A percentile compares a stretch with the other conserved stretches of the same genome.
Conservation (phyloP, 768 basidiomycete species). For the Nevesoporus exiguus region DNA sequence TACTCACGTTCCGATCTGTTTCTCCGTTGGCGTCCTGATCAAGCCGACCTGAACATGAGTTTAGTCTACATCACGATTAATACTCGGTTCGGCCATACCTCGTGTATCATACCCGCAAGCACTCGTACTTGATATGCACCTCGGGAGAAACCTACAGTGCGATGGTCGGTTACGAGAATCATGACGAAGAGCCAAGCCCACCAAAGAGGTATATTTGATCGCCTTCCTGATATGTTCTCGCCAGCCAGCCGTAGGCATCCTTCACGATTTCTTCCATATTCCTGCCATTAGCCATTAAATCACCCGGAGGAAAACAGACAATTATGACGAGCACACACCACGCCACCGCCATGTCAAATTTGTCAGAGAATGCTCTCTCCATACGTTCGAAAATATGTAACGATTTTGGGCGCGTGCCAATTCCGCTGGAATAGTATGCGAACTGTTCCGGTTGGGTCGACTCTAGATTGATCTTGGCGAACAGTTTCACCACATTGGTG, state of each 20-base stretch:
- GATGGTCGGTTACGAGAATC: neutral
- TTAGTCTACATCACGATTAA: neutral
- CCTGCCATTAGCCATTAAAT: conserved; percentile 16
- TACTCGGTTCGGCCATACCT: neutral
- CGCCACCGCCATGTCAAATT: neutral
- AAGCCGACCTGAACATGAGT: neutral
- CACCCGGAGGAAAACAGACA: neutral
- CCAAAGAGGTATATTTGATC: conserved; percentile 14
- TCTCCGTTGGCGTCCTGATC: neutral
- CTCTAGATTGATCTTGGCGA: conserved; percentile 19
- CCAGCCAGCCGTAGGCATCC: conserved; percentile 33
- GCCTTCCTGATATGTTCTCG: conserved; percentile 25
- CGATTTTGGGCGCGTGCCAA: conserved; percentile 1
- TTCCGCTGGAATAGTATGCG: neutral
- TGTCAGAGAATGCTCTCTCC: neutral
- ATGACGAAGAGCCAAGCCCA: neutral
- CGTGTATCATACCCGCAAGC: neutral
- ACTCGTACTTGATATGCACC: neutral
- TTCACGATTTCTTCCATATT: conserved; percentile 33
- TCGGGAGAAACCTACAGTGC: neutral
- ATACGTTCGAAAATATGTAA: neutral
- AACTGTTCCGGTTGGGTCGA: neutral
- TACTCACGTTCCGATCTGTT: neutral
- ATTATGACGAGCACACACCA: neutral
- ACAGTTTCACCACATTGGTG: neutral